Base-by-base conservation (phyloP, 208 protist genomes). In the Tritrichomonas foetus region DNA sequence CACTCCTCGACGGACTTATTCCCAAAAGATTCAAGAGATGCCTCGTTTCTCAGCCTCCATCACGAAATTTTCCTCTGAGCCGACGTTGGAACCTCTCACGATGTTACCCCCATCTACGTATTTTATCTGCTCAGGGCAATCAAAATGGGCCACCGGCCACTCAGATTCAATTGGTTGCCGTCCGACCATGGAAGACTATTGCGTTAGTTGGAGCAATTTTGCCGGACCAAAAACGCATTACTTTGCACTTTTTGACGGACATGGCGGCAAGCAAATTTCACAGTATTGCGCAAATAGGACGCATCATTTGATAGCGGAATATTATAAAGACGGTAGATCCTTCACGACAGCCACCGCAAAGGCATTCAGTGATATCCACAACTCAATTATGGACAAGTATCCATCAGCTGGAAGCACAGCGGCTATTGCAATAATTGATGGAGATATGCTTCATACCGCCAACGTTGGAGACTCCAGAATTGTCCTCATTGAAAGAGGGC, bases 391-490 rank as follows among this genome's bases (percentile, higher is more conserved):
- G 8, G 13, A 9, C 3, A 36, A 82, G 1, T 49, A n/a, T 20
- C 74, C 74, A n/a, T 47, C 27, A 50, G 41, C 13, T 11, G 74
- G 74, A 50, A 50, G n/a, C 20, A 82, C 74, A n/a, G 74, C 74
- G 30, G 33, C 74, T 25, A 82, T 82, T 44, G 74, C 41, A 33
- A 22, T 82, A 50, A 82, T 82, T 25, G 50, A 50, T 53, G 41
- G 41, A 30, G 41, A 82, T 82, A 82, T 30, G 50, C 47, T 82
- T 11, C 30, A 25, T 20, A n/a, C 27, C 5, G 74, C 74, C 20
- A 82, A 82, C 50, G 74, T 82, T 82, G 74, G 74, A 22, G 74
- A 82, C 41, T 47, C 69, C 36, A 75, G 69, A 75, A 44, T 75
- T 5, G 13, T 75, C 14, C 33, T 75, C 3, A 5, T 75, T 13